Evolutionary conservation across 306 rosid genomes (phyloP), one percentile per base, ranked within the genome.

Genomic region (Mimosa bimucronata): DNA sequence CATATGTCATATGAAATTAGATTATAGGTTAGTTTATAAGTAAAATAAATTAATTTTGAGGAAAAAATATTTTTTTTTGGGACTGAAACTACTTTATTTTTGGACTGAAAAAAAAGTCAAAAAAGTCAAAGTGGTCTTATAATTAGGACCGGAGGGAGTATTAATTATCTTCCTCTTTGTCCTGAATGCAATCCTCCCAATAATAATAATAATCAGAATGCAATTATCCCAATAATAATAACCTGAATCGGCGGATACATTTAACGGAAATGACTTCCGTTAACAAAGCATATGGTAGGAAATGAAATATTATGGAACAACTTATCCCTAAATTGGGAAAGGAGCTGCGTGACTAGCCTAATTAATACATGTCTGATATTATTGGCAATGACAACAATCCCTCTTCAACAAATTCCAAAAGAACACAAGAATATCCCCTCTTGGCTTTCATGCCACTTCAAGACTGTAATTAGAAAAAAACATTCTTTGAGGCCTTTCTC

Each of bases 311-410:
- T 66, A 79, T 74, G 75, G 74, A 82, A 80, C 75, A 66, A 66
- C 40, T 60, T 60, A 84, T 77, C 78, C 79, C 78, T 77, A 55
- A 74, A 38, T n/a, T 85, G 25, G 60, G 38, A 76, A 83, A 77
- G 82, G 83, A 79, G 82, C 81, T 84, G 82, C 68, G 66, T 82
- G 77, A 79, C 88, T 86, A 76, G 81, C 79, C 83, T 85, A 79
- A 79, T 66, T 85, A 79, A 79, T 66, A 73, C 81, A 71, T 76
- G 94, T 85, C 79, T 72, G 86, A 87, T 78, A 83, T 94, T 94
- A 91, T 91, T 94, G 83, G 87, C 89, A 18, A 53, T 53, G 60
- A 19, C 60, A 19, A 53, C 29, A 80, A 84, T 66, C 84, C 84
- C 87, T 88, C 88, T 77, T 82, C 88, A 84, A 74, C 58, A 89